Percentiles rank a stretch among this genome's conserved stretches.
Evolutionary conservation across 805 yeast genomes (phyloP).

Genomic region (Metschnikowia kunwiensis): DNA sequence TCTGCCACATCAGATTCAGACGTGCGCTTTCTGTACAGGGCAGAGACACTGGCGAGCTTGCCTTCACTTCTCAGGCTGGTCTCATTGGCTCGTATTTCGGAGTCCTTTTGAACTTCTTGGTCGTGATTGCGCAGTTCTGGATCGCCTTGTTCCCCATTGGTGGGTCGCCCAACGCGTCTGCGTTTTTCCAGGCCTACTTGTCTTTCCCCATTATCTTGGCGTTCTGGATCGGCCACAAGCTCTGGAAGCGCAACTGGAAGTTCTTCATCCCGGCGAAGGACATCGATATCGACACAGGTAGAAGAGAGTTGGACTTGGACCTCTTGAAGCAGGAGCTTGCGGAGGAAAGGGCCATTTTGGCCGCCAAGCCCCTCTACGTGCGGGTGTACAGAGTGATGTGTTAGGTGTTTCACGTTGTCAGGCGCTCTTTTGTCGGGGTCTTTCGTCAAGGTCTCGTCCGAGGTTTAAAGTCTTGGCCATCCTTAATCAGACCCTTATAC

Average conservation of each 20-base stretch:
- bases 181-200: slow-evolving; percentile 64
- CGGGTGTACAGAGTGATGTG: slow-evolving; percentile 61
- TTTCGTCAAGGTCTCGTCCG: too few species aligned
- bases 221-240: slow-evolving; percentile 56
- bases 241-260: slow-evolving; percentile 42
- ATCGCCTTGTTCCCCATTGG: slow-evolving; percentile 61
- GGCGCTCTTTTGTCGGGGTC: too few species aligned
- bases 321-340: slow-evolving; percentile 44
- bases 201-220: slow-evolving; percentile 60
- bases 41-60: slow-evolving; percentile 42
- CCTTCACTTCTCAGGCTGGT: slow-evolving; percentile 52
- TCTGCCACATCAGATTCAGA: slow-evolving; percentile 28
- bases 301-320: slow-evolving; percentile 39
- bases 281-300: slow-evolving; percentile 37
- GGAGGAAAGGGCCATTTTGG: slow-evolving; percentile 53
- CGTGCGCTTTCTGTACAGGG: slow-evolving; percentile 23
- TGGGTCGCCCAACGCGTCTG: slow-evolving; percentile 15
- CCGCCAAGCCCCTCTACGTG: slow-evolving; percentile 44
- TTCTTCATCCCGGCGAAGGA: slow-evolving; percentile 30
- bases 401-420: too few species aligned
- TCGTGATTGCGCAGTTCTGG: slow-evolving; percentile 62
- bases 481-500: too few species aligned
- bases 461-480: too few species aligned
- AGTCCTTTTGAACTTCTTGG: slow-evolving; percentile 44
- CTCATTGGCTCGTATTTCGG: slow-evolving; percentile 53